phyloP scores from a whole-genome alignment of 495 filamentous ascomycete genomes.

The Lasiosphaeria ovina region DNA sequence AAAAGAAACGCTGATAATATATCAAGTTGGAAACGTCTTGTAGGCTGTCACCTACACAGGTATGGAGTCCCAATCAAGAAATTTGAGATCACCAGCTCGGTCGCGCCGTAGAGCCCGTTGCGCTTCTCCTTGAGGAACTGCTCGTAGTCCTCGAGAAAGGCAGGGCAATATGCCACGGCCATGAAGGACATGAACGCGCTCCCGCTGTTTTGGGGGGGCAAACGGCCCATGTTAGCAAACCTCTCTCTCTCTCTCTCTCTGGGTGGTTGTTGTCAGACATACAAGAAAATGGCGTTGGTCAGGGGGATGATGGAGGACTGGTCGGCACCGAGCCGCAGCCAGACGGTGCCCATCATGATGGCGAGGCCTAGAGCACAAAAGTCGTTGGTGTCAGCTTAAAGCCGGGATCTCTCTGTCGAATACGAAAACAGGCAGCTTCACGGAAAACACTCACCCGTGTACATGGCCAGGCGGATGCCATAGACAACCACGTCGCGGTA shows the following conservation, averaged over 20 bases:
- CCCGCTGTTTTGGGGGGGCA: conserved; percentile 54
- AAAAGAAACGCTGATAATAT: no score
- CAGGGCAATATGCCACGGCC: conserved; percentile 80
- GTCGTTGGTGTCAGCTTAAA: neutral
- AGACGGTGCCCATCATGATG: conserved; percentile 87
- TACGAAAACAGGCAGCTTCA: neutral
- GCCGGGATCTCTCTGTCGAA: neutral
- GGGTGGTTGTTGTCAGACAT: conserved; percentile 17
- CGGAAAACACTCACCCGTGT: conserved; percentile 52
- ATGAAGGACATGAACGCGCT: conserved; percentile 89
- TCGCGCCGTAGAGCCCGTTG: conserved; percentile 75
- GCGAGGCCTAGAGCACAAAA: conserved; percentile 49
- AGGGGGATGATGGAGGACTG: conserved; percentile 73
- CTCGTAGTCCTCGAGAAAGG: conserved; percentile 75
- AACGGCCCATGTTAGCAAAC: no score
- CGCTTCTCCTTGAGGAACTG: conserved; percentile 75
- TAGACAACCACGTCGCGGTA: conserved; percentile 81
- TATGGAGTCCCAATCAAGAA: conserved; percentile 80
- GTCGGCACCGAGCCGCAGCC: conserved; percentile 62
- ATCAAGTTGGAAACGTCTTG: no score
- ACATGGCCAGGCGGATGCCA: conserved; percentile 80
- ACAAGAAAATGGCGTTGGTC: conserved; percentile 67
- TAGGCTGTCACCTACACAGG: conserved; percentile 41
- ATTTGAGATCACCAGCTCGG: conserved; percentile 70
- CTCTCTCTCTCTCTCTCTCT: neutral